Base-by-base conservation (phyloP, 2,329 filamentous ascomycete species). In the Berkeleyomyces basicola region DNA sequence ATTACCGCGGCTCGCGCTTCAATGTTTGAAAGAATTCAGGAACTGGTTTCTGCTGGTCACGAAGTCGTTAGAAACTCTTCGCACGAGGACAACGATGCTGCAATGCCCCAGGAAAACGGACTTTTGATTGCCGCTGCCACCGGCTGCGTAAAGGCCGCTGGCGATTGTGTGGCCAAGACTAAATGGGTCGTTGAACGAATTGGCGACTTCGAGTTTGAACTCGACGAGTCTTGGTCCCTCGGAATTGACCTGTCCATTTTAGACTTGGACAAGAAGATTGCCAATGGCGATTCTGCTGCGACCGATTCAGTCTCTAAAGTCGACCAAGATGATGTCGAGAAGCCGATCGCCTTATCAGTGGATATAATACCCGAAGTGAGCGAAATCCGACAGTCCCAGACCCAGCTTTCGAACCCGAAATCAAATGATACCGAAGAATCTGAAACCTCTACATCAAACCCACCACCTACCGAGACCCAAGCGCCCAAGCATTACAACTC, bases 121-220 rank as follows among this genome's bases (percentile, higher is more conserved):
- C 80, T 84, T 37, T 78, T 96, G 47, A 81, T 93, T 40, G 78
- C 81, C 65, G 88, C 90, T 23, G 90, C 90, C 7, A 96, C 90
- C 5, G 84, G 83, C 65, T 96, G 91, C 70, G 91, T 99, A 36
- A 86, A 90, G 67, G 87, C 89, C 31, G 90, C 91, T 53, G 92
- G 92, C 47, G 90, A 96, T 68, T 96, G 92, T 72, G 87, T 96
- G 23, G 85, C 87, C 5, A 92, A 91, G 74, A 87, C 91, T 9
- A 90, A 90, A 69, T 80, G 83, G 70, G 84, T 95, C 53, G 86
- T 99, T 64, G 90, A 96, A 73, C 82, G 87, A 65, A 90, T 93
- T 66, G 90, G 91, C 23, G 91, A 96, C 72, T 95, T 96, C 67
- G 90, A 96, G 72, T 83, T 91, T 67, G 89, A 95, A 71, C 78